Percentiles rank a stretch among this genome's conserved stretches.
Conservation (phyloP, 129 eudicot genomes). For the Escallonia rubra region DNA sequence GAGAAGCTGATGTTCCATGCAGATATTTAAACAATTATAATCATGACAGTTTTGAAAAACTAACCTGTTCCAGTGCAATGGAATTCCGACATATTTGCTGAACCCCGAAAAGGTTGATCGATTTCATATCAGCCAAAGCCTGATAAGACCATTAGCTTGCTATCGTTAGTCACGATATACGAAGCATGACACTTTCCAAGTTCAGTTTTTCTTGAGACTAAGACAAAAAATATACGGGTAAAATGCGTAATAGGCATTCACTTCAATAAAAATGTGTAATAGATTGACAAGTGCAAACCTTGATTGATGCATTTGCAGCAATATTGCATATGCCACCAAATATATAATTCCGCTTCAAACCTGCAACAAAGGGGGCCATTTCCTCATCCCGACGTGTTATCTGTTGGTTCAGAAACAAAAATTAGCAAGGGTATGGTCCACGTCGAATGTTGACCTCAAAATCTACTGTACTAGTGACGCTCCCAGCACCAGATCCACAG, state of each 20-base stretch:
- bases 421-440: neutral
- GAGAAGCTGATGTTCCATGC: neutral
- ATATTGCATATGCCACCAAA: constrained; percentile 87
- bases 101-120: constrained; percentile 95
- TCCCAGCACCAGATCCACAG: too few species aligned
- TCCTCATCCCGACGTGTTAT: constrained; percentile 93
- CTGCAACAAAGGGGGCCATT: constrained; percentile 93
- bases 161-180: constrained; percentile 14
- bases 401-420: constrained; percentile 29
- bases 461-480: too few species aligned
- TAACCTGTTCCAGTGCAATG: constrained; percentile 97
- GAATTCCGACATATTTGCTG: constrained; percentile 98
- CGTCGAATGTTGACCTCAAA: too few species aligned
- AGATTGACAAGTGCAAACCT: constrained; percentile 40
- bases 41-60: constrained; percentile 1
- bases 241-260: neutral
- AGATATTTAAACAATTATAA: neutral
- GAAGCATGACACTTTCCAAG: neutral
- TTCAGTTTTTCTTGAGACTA: neutral
- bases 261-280: neutral
- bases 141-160: constrained; percentile 19
- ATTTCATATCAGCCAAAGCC: constrained; percentile 89
- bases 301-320: constrained; percentile 80
- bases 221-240: constrained; percentile 1
- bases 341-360: constrained; percentile 66